Conservation (phyloP, 169 alveolate genomes). For the Plasmodium yoelii region DNA sequence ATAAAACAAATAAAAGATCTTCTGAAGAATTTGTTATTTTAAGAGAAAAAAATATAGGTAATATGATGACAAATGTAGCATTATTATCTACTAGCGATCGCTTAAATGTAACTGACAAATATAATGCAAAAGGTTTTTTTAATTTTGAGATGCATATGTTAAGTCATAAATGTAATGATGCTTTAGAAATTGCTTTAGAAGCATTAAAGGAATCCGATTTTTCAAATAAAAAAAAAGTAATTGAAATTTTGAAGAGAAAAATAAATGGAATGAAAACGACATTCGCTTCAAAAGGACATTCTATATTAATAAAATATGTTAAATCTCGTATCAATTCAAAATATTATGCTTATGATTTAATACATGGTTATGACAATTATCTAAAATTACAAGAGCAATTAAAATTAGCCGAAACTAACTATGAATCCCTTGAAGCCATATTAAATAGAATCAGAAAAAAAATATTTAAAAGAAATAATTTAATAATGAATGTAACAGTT, state of each 20-base stretch:
- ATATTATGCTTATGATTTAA: slow-evolving; percentile 78
- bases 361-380: slow-evolving; percentile 80
- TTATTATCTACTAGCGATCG: slow-evolving; percentile 78
- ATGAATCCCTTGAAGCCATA: slow-evolving; percentile 65
- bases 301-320: slow-evolving; percentile 74
- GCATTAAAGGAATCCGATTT: slow-evolving; percentile 79
- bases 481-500: slow-evolving; percentile 79
- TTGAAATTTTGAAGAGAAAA: slow-evolving; percentile 81
- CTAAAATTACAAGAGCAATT: slow-evolving; percentile 74
- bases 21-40: slow-evolving; percentile 82
- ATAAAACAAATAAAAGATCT: slow-evolving; percentile 79
- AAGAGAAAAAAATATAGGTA: slow-evolving; percentile 81
- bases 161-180: slow-evolving; percentile 77
- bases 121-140: slow-evolving; percentile 80
- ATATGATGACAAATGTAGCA: slow-evolving; percentile 71
- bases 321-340: slow-evolving; percentile 78
- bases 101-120: slow-evolving; percentile 69
- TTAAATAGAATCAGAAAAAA: slow-evolving; percentile 79
- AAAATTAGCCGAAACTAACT: slow-evolving; percentile 82
- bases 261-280: slow-evolving; percentile 77
- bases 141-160: slow-evolving; percentile 80
- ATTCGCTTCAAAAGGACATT: slow-evolving; percentile 76
- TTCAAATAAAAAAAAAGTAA: slow-evolving; percentile 79
- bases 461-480: slow-evolving; percentile 72
- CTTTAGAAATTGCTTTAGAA: slow-evolving; percentile 80